A percentile compares a stretch with the other conserved stretches of the same genome.
Evolutionary conservation across 129 eudicot species (phyloP).

Genomic region (Escallonia rubra): DNA sequence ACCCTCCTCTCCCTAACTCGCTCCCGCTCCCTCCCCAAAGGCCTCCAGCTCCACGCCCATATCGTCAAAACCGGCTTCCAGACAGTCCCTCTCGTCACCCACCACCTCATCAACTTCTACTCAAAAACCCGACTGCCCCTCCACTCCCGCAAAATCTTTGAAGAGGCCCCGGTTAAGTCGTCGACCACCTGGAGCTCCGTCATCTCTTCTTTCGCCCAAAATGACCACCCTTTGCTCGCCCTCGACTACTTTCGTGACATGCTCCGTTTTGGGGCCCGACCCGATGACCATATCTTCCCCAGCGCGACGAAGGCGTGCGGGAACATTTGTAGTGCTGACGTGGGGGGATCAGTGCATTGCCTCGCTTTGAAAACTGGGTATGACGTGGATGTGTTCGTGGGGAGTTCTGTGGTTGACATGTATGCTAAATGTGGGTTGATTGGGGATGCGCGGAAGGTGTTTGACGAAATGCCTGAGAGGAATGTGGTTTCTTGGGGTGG

Average conservation of each 20-base stretch:
- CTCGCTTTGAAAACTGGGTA: conserved; percentile 56
- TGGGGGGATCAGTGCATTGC: conserved; percentile 59
- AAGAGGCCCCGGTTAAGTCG: conserved; percentile 52
- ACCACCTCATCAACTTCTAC: conserved; percentile 79
- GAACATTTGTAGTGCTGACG: conserved; percentile 22
- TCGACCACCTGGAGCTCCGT: conserved; percentile 90
- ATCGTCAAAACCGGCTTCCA: conserved; percentile 70
- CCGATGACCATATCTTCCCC: conserved; percentile 70
- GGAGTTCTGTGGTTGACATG: conserved; percentile 86
- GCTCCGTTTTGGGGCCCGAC: conserved; percentile 37
- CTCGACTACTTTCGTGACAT: conserved; percentile 45
- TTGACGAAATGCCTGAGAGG: conserved; percentile 77
- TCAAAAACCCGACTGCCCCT: conserved; percentile 68
- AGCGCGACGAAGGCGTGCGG: conserved; percentile 67
- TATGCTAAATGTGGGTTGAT: conserved; percentile 75
- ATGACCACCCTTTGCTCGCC: conserved; percentile 62
- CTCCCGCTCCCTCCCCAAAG: conserved; percentile 43
- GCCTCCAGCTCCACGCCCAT: conserved; percentile 62
- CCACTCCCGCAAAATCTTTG: conserved; percentile 43
- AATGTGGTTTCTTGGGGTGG: conserved; percentile 97
- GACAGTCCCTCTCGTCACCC: conserved; percentile 56
- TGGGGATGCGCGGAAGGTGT: conserved; percentile 68
- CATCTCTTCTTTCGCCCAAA: conserved; percentile 66
- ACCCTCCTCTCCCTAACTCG: conserved; percentile 48
- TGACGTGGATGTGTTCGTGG: conserved; percentile 63